Conservation (phyloP, 768 basidiomycete genomes). For the Neoboletus magnificus region DNA sequence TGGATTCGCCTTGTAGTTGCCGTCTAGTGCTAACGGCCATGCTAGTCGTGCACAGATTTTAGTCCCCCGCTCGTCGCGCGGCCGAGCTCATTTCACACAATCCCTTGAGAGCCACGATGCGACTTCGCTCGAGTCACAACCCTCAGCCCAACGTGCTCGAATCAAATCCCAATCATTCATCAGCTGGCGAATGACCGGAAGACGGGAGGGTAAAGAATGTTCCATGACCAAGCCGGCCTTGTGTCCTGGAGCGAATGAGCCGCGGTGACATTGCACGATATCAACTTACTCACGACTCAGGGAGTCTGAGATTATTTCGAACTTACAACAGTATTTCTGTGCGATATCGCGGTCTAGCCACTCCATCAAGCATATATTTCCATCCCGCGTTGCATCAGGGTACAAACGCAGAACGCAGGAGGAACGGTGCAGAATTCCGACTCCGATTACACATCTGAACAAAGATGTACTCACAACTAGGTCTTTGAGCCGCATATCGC, state of each 20-base stretch:
- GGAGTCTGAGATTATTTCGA: neutral
- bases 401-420: neutral
- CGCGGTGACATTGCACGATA: neutral
- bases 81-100: neutral
- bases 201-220: neutral
- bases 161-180: neutral
- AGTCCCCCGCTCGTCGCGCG: too few species aligned
- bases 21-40: neutral
- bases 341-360: neutral
- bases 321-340: neutral
- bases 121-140: neutral
- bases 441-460: too few species aligned
- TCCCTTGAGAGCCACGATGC: neutral
- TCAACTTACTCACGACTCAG: neutral
- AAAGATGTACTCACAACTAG: neutral
- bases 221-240: neutral
- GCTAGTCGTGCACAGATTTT: neutral
- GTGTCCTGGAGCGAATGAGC: neutral
- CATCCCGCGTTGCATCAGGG: neutral
- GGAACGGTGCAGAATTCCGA: neutral
- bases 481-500: neutral
- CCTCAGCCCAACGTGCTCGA: too few species aligned
- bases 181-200: neutral
- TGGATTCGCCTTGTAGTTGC: neutral
- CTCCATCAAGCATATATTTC: neutral